Evolutionary conservation across 768 basidiomycete genomes (phyloP), one percentile per base, ranked within the genome.

Genomic region (Sutorius australiensis): DNA sequence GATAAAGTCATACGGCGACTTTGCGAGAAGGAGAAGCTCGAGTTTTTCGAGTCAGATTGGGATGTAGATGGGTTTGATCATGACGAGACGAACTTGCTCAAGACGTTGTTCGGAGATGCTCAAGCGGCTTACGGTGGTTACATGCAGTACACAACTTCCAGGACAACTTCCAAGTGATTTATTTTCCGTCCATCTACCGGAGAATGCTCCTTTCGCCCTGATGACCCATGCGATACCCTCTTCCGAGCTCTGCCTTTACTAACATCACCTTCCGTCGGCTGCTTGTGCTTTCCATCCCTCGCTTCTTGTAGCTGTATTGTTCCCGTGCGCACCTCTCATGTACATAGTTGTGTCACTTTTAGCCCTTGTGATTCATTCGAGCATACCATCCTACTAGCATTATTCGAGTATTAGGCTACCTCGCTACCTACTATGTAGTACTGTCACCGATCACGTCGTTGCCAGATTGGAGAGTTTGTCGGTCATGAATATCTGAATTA

Each of bases 101-200:
- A 56, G 42, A 67, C 62, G 3, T 53, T 70, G 14, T 67, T 55
- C 2, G 50, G 57, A 0, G 64, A 68, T 31, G 48, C 67, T 10
- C 56, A 57, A 11, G 53, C 56, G 12, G 68, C 68, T 12, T 69
- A 68, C 17, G 44, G 52, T n/a, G 68, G 64, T 24, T 70, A 57
- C 34, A 6, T 37, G 5, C 51, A 50, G 21, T 43, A 55, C 17
- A 12, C 3, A 8, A n/a, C 49, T 56, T 52, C 49, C n/a, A 46
- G 34, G 24, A 12, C 3, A 8, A 19, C 49, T 55, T 52, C 49
- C n/a, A 46, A 38, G 24, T 63, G 54, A 55, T 51, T 10, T 9
- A 3, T 30, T 17, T 19, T 40, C 32, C 9, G 1, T 47, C 9
- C 11, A 2, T 27, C 40, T 46, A n/a, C 5, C 30, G n/a, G 19